Evolutionary conservation across 2,329 filamentous ascomycete species (phyloP), one percentile per base, ranked within the genome.

Genomic region (Fusarium globosum): DNA sequence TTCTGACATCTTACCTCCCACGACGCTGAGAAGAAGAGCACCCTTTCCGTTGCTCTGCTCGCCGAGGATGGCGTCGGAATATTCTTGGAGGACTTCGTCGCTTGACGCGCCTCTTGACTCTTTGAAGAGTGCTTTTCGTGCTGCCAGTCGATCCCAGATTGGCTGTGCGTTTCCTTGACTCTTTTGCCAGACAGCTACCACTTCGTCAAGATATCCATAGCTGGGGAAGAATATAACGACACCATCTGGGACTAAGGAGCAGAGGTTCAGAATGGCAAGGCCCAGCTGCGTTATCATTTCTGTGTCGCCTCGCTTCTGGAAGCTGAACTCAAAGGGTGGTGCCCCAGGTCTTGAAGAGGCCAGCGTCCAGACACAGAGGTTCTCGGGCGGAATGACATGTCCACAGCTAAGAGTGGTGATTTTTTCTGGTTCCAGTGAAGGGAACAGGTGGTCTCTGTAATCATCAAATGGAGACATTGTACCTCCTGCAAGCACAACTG

Each of bases 401-500:
- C 94, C 95, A 80, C 96, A 99, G 74, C 95, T 98, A 36, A 98
- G 88, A 0, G 94, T 97, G 15, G 88, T 91, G 49, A 98, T 88
- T 64, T 90, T 90, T 0, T 85, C 82, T 2, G 86, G 75, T 0
- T 88, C 80, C 0, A 97, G 81, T 55, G 93, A 92, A 0, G 96
- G 93, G 71, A 99, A 96, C 1, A 99, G 86, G 77, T 98, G 94
- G 8, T 92, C 88, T 41, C 89, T 91, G 82, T 97, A 99, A 83
- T 98, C 96, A 30, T 92, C 89, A 85, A 98, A 97, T 0, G 96
- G 96, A 6, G 96, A 97, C 96, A 99, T 98, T 33, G 96, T 99
- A 28, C 96, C 96, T 65, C 96, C 96, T 1, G 95, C 96, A 7
- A 99, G 86, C 46, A 99, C 92, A 7, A 99, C 93, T 4, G 96